A percentile compares a stretch with the other conserved stretches of the same genome.
phyloP scores from a whole-genome alignment of 2,329 filamentous ascomycete genomes.

The Aspergillus novoparasiticus region DNA sequence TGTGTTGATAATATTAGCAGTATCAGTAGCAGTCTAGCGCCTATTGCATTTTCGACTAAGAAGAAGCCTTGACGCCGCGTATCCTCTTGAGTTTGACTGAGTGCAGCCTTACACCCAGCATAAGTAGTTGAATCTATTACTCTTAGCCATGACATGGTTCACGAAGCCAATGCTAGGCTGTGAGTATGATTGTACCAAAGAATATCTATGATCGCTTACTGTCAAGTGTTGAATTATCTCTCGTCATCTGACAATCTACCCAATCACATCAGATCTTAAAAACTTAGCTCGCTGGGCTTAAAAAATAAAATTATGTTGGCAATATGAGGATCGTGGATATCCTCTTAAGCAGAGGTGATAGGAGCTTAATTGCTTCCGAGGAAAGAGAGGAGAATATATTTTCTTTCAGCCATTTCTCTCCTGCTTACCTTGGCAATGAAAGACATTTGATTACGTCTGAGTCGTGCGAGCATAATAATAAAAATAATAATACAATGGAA shows the following conservation, averaged over 20 bases:
- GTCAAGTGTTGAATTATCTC: background rate
- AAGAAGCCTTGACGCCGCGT: background rate
- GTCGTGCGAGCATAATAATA: background rate
- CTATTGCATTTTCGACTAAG: background rate
- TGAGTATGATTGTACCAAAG: constrained; percentile 2
- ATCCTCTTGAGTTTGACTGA: background rate
- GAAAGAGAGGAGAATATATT: background rate
- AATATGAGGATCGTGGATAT: background rate
- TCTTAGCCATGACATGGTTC: background rate
- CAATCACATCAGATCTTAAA: background rate
- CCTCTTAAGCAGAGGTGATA: background rate
- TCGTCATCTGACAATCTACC: background rate
- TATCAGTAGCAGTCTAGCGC: background rate
- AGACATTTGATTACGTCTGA: background rate
- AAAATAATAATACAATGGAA: background rate
- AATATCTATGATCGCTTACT: background rate
- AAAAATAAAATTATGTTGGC: background rate
- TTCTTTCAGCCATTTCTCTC: background rate
- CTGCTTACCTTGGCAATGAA: background rate
- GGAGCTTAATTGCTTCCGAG: background rate
- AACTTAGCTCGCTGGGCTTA: background rate
- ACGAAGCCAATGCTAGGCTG: background rate
- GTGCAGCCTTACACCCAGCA: background rate
- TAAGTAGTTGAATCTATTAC: background rate
- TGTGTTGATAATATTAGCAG: background rate